phyloP scores from a whole-genome alignment of 177 flowering plant genomes.

The Telopea speciosissima region DNA sequence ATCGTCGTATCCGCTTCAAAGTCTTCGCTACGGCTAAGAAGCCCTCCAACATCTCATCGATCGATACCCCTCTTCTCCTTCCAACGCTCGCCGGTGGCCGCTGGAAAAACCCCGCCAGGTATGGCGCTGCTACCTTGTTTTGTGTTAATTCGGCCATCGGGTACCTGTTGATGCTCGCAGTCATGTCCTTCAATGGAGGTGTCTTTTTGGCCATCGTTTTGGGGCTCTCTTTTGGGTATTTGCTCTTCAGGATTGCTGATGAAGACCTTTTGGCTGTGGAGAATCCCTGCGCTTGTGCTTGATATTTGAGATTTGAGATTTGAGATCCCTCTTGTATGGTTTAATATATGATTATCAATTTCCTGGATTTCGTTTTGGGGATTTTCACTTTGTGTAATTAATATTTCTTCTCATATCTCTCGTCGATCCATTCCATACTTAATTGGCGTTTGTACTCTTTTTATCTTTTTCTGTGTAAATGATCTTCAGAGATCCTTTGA shows the following conservation, averaged over 20 bases:
- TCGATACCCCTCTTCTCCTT: neutral
- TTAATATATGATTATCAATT: too few relatives aligned
- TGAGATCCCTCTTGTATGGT: neutral
- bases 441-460: too few relatives aligned
- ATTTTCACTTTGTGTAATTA: too few relatives aligned
- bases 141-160: slow-evolving; percentile 33
- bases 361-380: too few relatives aligned
- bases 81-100: neutral
- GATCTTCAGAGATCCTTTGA: too few relatives aligned
- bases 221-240: slow-evolving; percentile 45
- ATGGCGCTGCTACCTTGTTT: neutral
- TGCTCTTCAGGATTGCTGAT: slow-evolving; percentile 23
- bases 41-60: neutral
- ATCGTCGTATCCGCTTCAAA: slow-evolving; percentile 48
- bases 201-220: slow-evolving; percentile 49
- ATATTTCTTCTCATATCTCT: too few relatives aligned
- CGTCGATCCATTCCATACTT: too few relatives aligned
- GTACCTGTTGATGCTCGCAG: slow-evolving; percentile 60
- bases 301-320: neutral
- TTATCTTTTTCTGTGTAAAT: too few relatives aligned
- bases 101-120: neutral
- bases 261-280: slow-evolving; percentile 23
- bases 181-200: slow-evolving; percentile 73
- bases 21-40: slow-evolving; percentile 13
- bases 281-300: slow-evolving; percentile 59